A percentile compares a stretch with the other conserved stretches of the same genome.
Evolutionary conservation across 1,284 basidiomycete species (phyloP).

Genomic region (Ceratobasidium sp.): DNA sequence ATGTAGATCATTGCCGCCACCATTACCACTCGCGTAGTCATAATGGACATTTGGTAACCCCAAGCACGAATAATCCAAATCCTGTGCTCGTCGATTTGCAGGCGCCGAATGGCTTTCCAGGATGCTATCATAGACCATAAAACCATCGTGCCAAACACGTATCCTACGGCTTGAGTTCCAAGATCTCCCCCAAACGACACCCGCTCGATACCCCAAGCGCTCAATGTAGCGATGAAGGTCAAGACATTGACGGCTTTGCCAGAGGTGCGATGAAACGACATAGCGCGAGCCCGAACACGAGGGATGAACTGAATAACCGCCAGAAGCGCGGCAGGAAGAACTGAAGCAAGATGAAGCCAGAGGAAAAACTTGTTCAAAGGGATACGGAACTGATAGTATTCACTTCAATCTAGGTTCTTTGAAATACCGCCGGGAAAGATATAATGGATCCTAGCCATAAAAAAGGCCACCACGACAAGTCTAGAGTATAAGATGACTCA

Average conservation of each 20-base stretch:
- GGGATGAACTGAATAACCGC: conserved; percentile 12
- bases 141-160: not conserved
- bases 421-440: conserved; percentile 11
- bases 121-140: not conserved
- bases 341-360: conserved; percentile 1
- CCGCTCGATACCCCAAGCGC: not conserved
- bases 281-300: conserved; percentile 6
- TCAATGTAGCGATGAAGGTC: not conserved
- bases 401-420: not conserved
- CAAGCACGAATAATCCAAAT: conserved; percentile 6
- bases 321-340: conserved; percentile 13
- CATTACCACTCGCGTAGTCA: not conserved
- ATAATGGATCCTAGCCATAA: not conserved
- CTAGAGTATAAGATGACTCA: not conserved
- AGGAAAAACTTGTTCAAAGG: conserved; percentile 5
- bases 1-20: not conserved
- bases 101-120: not conserved
- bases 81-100: conserved; percentile 9
- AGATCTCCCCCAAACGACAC: conserved; percentile 18
- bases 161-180: not conserved
- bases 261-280: conserved; percentile 8
- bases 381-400: conserved; percentile 4
- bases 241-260: conserved; percentile 1
- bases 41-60: not conserved
- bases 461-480: not conserved